Conservation (phyloP, 305 asterid genomes). For the Solanum aculeatissimum region DNA sequence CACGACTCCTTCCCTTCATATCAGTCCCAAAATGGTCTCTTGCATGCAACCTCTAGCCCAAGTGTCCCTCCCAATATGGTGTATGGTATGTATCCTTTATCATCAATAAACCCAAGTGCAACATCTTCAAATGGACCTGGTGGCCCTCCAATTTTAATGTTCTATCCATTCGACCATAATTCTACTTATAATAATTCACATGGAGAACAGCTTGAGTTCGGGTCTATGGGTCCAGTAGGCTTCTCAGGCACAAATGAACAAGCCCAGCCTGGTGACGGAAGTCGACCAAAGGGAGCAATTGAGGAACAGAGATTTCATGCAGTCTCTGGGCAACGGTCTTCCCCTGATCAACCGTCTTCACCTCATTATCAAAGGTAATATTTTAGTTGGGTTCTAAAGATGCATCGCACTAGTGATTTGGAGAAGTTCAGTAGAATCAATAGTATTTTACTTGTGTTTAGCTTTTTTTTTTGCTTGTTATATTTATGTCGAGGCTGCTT, state of each 20-base stretch:
- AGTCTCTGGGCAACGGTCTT: constrained; percentile 33
- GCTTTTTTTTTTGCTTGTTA: background rate
- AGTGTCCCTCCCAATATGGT: constrained; percentile 50
- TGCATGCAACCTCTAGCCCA: constrained; percentile 48
- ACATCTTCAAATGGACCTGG: constrained; percentile 64
- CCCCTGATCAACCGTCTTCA: constrained; percentile 89
- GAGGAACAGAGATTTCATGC: constrained; percentile 59
- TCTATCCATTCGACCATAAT: constrained; percentile 68
- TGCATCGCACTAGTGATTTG: background rate
- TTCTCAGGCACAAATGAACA: constrained; percentile 50
- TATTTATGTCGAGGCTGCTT: background rate
- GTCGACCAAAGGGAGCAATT: constrained; percentile 31
- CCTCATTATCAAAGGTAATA: constrained; percentile 70
- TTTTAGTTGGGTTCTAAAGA: background rate
- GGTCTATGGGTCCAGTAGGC: constrained; percentile 69
- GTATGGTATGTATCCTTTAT: constrained; percentile 52
- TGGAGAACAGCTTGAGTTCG: constrained; percentile 85
- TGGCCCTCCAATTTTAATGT: constrained; percentile 65
- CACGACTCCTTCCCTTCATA: constrained; percentile 43
- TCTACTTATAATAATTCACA: constrained; percentile 35
- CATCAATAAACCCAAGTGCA: constrained; percentile 44
- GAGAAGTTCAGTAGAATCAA: background rate
- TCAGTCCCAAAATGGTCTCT: constrained; percentile 60
- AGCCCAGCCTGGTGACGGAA: constrained; percentile 46
- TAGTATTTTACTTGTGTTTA: background rate